Conservation (phyloP, 1,284 basidiomycete species). For the Peniophora sp. region DNA sequence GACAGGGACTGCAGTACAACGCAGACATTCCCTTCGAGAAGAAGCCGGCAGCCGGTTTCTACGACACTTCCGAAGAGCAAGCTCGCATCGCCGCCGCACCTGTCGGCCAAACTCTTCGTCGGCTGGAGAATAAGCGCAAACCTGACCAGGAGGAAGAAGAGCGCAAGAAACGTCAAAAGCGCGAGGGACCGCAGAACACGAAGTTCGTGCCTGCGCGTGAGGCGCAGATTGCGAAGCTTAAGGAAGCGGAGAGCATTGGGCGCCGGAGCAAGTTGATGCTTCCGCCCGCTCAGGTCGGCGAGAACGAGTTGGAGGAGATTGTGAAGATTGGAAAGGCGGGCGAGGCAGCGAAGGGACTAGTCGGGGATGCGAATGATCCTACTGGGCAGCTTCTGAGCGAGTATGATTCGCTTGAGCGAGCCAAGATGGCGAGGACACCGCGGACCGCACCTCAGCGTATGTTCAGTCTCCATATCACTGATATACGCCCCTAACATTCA, state of each 20-base stretch:
- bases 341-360: slow-evolving; percentile 81
- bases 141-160: slow-evolving; percentile 86
- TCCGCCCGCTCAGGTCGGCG: slow-evolving; percentile 92
- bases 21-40: slow-evolving; percentile 99
- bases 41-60: slow-evolving; percentile 91
- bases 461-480: neutral
- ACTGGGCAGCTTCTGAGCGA: slow-evolving; percentile 85
- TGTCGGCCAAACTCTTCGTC: slow-evolving; percentile 84
- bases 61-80: slow-evolving; percentile 93
- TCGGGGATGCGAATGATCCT: slow-evolving; percentile 75
- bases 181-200: slow-evolving; percentile 70
- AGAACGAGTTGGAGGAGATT: slow-evolving; percentile 93
- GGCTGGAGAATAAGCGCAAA: slow-evolving; percentile 88
- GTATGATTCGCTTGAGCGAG: slow-evolving; percentile 84
- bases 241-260: slow-evolving; percentile 94
- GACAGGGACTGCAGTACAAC: slow-evolving; percentile 65
- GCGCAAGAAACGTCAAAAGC: slow-evolving; percentile 77
- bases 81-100: slow-evolving; percentile 84
- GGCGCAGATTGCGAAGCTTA: slow-evolving; percentile 94
- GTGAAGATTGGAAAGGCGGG: slow-evolving; percentile 96
- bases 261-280: slow-evolving; percentile 81
- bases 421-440: slow-evolving; percentile 87
- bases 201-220: slow-evolving; percentile 92
- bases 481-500: slow-evolving; percentile 6
- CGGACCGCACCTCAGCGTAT: slow-evolving; percentile 85